Evolutionary conservation across 257 asterid genomes (phyloP).

Genomic region (Solanum tarapatanum): DNA sequence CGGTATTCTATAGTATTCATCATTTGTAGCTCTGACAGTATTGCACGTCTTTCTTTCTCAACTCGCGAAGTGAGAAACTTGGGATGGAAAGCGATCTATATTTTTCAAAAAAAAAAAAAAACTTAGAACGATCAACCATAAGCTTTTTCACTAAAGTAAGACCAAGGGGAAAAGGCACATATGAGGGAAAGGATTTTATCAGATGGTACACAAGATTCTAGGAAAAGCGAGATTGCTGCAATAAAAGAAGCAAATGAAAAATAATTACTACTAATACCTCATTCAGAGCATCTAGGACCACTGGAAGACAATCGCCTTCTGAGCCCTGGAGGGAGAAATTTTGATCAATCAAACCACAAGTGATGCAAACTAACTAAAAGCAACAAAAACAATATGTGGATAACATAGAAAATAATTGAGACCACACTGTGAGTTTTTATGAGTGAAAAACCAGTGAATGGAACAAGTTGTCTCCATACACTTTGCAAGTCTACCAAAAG

Average conservation of each 20-base stretch:
- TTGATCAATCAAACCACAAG: conserved; percentile 11
- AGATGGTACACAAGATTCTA: neutral
- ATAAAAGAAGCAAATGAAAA: neutral
- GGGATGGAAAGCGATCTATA: conserved; percentile 91
- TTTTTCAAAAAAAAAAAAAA: neutral
- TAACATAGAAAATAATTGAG: neutral
- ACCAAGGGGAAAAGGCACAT: neutral
- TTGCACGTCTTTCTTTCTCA: conserved; percentile 95
- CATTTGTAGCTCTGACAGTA: conserved; percentile 93
- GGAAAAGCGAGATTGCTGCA: neutral
- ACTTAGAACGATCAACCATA: neutral
- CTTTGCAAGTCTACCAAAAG: neutral
- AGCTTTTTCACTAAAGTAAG: neutral
- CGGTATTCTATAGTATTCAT: conserved; percentile 99
- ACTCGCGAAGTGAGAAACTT: conserved; percentile 88
- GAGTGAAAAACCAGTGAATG: neutral
- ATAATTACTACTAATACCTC: conserved; percentile 44
- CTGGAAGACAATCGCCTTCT: conserved; percentile 84
- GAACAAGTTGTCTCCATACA: neutral
- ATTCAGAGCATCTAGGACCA: conserved; percentile 90
- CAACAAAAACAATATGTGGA: neutral
- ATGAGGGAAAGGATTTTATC: neutral
- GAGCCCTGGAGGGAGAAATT: conserved; percentile 50
- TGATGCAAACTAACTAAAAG: neutral
- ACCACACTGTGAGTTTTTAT: neutral